Conservation (phyloP, 169 alveolate species). For the Cryptosporidium viatorum region DNA sequence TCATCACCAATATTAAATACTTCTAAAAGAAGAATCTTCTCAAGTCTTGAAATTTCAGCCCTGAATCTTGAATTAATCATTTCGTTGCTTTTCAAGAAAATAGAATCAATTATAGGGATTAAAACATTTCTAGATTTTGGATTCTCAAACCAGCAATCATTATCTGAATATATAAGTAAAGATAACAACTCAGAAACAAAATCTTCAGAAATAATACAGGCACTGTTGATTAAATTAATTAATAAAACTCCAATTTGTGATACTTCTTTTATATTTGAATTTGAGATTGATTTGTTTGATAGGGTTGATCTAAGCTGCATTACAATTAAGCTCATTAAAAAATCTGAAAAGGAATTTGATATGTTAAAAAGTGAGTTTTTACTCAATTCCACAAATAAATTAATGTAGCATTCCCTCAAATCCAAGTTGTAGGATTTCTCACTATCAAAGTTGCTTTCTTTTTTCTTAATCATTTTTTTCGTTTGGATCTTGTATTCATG, state of each 20-base stretch:
- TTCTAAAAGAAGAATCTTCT: not conserved
- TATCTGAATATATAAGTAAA: not conserved
- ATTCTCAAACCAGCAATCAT: conserved; percentile 9
- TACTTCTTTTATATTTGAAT: not conserved
- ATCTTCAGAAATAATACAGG: not conserved
- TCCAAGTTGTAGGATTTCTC: not conserved
- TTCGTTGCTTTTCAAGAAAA: not conserved
- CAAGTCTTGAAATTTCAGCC: not conserved
- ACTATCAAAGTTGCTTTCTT: not conserved
- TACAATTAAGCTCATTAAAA: not conserved
- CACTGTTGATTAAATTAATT: not conserved
- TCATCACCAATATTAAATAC: conserved; percentile 1
- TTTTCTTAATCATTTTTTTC: not conserved
- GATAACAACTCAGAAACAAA: not conserved
- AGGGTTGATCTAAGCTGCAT: not conserved
- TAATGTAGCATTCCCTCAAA: not conserved
- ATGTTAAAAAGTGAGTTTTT: not conserved
- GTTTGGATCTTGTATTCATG: not conserved
- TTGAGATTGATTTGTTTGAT: not conserved
- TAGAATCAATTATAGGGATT: conserved; percentile 4
- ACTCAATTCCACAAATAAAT: not conserved
- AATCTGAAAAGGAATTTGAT: not conserved
- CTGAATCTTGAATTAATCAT: not conserved
- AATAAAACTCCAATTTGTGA: not conserved
- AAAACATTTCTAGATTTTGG: not conserved